Conservation (phyloP, 2,329 filamentous ascomycete genomes). For the Botrytis aclada region DNA sequence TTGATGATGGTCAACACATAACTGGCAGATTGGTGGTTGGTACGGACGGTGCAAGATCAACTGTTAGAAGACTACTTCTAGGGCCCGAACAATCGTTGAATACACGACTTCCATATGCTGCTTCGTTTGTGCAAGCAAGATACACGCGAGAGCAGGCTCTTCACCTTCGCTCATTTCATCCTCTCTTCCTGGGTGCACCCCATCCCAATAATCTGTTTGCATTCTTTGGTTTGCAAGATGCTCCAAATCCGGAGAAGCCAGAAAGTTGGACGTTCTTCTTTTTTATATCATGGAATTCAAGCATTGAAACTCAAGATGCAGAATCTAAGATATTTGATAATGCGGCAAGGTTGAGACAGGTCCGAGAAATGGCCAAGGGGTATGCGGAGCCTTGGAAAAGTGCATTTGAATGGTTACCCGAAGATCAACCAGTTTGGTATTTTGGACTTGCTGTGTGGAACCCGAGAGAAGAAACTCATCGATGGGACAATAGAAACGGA, state of each 20-base stretch:
- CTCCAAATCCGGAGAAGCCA: slow-evolving; percentile 39
- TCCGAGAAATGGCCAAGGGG: slow-evolving; percentile 40
- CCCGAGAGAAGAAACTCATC: slow-evolving; percentile 34
- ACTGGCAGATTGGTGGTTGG: slow-evolving; percentile 38
- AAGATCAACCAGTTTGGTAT: slow-evolving; percentile 37
- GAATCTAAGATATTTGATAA: slow-evolving; percentile 38
- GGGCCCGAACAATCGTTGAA: slow-evolving; percentile 36
- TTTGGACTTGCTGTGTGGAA: slow-evolving; percentile 37
- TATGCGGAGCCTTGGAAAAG: slow-evolving; percentile 47
- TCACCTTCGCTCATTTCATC: slow-evolving; percentile 44
- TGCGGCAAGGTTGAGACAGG: slow-evolving; percentile 41
- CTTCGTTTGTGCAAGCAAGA: slow-evolving; percentile 45
- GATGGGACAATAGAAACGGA: slow-evolving; percentile 37
- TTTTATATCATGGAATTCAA: slow-evolving; percentile 46
- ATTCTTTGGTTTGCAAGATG: slow-evolving; percentile 47
- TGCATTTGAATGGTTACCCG: slow-evolving; percentile 39
- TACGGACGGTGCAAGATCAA: slow-evolving; percentile 39
- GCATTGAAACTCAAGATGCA: slow-evolving; percentile 42
- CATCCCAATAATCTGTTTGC: slow-evolving; percentile 46
- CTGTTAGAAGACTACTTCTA: slow-evolving; percentile 36
- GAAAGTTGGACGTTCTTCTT: slow-evolving; percentile 46
- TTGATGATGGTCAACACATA: slow-evolving; percentile 36
- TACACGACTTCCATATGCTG: slow-evolving; percentile 43
- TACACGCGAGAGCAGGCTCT: slow-evolving; percentile 45
- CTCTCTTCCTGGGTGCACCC: slow-evolving; percentile 43